Evolutionary conservation across 2,329 filamentous ascomycete species (phyloP), one percentile per base, ranked within the genome.

Genomic region (Pyrenochaeta sp.): DNA sequence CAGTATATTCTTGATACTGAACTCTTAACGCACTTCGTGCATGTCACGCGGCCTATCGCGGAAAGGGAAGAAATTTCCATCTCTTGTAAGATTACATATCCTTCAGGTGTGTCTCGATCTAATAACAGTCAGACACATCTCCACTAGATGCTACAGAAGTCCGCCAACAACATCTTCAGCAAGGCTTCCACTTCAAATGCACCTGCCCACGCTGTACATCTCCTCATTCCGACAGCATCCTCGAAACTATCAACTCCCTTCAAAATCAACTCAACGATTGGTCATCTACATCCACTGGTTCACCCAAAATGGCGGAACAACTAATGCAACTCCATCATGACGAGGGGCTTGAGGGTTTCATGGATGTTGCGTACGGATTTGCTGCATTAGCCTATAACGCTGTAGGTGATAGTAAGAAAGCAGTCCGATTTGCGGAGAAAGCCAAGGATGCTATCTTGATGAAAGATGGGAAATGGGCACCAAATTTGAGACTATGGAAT

Each of bases 131-230:
- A 74, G 72, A 81, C 42, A 75, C 77, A 13, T 75, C 74, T 12
- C 74, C 78, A 0, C 64, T 80, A 4, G 72, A 77, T n/a, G 59
- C 54, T 4, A 69, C 69, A 2, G 50, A 59, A 1, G 55, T 58
- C 1, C 72, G 80, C 22, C 74, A 76, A 56, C 59, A 64, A 0
- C 67, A 74, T 46, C 67, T 78, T 5, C 52, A 58, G 19, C 55
- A 71, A 8, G 75, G 73, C 6, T 79, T 80, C 56, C 75, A 78
- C n/a, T 82, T 82, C 54, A 74, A 65, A 1, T 82, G 80, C 57
- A 62, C 65, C 1, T 82, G 80, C 58, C 34, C 64, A 1, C 75
- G 77, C 32, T 82, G 80, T 56, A 64, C 59, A 2, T 39, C 64
- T 3, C 58, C 67, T 1, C 37, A 61, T 12, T 75, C 76, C 2